Conservation (phyloP, 441 rosid genomes). For the Macaranga tanarius region DNA sequence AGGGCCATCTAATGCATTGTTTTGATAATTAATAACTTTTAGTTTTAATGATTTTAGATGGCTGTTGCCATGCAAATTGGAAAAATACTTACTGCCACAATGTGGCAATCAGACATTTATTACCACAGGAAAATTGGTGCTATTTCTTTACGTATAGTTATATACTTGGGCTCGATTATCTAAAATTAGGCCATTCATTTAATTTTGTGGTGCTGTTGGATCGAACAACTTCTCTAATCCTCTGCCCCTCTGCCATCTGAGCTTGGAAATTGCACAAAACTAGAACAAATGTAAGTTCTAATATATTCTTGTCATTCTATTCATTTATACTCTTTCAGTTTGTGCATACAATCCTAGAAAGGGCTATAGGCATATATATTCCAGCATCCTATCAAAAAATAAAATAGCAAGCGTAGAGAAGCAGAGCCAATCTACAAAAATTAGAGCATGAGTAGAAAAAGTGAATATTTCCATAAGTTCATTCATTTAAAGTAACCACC, state of each 20-base stretch:
- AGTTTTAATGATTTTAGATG: background rate
- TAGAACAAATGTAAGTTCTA: slow-evolving; percentile 54
- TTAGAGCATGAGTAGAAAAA: background rate
- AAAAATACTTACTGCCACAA: too few species aligned
- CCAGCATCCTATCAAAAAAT: background rate
- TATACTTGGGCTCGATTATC: background rate
- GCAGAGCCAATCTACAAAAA: background rate
- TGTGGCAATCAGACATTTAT: background rate
- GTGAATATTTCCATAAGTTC: too few species aligned
- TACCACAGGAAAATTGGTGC: slow-evolving; percentile 3
- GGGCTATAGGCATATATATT: background rate
- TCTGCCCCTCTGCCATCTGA: slow-evolving; percentile 60
- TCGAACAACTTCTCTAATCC: slow-evolving; percentile 66
- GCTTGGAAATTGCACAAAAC: slow-evolving; percentile 50
- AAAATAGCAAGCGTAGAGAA: background rate
- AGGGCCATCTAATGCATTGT: background rate
- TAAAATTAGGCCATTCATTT: background rate
- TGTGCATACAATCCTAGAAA: background rate
- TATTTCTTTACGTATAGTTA: background rate
- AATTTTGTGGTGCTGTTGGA: slow-evolving; percentile 41
- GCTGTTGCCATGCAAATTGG: background rate
- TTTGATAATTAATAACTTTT: background rate
- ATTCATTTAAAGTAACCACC: too few species aligned
- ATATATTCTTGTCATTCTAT: background rate
- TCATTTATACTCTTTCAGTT: background rate